These are phyloP conservation scores for Abrus pulchellus DNA, from an alignment of 306 rosid genomes.

Conservation along the genomic window DNA sequence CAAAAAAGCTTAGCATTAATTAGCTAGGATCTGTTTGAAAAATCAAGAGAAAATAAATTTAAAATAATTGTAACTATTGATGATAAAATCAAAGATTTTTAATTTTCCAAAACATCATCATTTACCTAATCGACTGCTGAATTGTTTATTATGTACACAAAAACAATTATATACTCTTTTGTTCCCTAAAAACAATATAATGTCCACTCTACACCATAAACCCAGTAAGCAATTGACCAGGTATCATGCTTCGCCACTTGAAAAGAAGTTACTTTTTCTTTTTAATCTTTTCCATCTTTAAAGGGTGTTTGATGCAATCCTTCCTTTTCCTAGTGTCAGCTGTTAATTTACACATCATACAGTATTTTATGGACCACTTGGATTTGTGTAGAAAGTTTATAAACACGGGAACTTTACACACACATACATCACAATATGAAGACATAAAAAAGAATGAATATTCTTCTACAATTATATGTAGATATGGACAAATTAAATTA, in stretches of 20 bases:
- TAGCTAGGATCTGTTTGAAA: neutral
- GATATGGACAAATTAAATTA: too few species aligned
- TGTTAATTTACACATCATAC: constrained; percentile 19
- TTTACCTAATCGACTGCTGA: neutral
- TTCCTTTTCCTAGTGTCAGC: constrained; percentile 41
- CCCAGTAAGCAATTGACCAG: constrained; percentile 43
- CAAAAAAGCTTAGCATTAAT: constrained; percentile 34
- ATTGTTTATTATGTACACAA: neutral
- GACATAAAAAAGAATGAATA: too few species aligned
- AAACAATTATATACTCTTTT: neutral
- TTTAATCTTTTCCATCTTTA: constrained; percentile 38
- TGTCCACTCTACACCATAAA: neutral
- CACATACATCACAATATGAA: too few species aligned
- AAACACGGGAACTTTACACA: too few species aligned
- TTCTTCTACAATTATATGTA: too few species aligned
- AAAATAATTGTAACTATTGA: neutral
- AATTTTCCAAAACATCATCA: neutral
- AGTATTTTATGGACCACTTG: constrained; percentile 37
- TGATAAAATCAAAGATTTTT: constrained; percentile 5
- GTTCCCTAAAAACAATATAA: neutral
- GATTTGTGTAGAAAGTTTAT: constrained; percentile 28
- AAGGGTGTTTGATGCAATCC: constrained; percentile 44
- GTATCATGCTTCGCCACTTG: constrained; percentile 43
- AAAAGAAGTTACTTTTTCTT: constrained; percentile 41
- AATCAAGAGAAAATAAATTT: neutral